Conservation (phyloP, 192 early-diverging fungal species). For the Coemansia sp. region DNA sequence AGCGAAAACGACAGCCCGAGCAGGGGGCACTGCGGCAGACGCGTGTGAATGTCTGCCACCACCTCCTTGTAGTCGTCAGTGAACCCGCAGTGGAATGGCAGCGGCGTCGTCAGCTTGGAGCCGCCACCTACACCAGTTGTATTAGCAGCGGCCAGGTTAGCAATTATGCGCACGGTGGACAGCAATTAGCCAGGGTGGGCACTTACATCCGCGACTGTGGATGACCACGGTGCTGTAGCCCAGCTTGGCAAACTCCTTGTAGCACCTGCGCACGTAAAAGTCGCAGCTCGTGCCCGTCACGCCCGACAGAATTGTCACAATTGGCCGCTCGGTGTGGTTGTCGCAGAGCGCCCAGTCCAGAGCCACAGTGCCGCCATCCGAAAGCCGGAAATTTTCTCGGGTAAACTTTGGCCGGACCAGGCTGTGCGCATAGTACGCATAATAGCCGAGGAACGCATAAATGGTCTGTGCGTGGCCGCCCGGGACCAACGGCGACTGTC, state of each 20-base stretch:
- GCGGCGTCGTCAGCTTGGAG: conserved; percentile 65
- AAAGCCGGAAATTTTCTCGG: conserved; percentile 61
- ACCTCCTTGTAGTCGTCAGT: conserved; percentile 70
- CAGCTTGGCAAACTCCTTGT: conserved; percentile 57
- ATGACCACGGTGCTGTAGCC: conserved; percentile 76
- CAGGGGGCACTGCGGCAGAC: conserved; percentile 62
- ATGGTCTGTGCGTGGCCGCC: conserved; percentile 78
- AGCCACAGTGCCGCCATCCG: conserved; percentile 81
- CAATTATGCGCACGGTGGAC: neutral
- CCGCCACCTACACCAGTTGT: conserved; percentile 51
- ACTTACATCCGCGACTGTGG: conserved; percentile 83
- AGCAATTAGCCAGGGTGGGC: neutral
- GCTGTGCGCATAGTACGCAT: conserved; percentile 52
- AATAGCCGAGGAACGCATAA: conserved; percentile 40
- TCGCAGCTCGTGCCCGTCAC: conserved; percentile 91
- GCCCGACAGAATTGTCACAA: conserved; percentile 80
- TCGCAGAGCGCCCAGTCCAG: conserved; percentile 79
- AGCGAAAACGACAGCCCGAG: conserved; percentile 86
- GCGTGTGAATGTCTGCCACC: conserved; percentile 28
- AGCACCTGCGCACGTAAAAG: conserved; percentile 77
- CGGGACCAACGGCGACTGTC: conserved; percentile 67
- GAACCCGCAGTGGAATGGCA: conserved; percentile 76
- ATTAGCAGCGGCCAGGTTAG: too few relatives aligned
- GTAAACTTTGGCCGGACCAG: conserved; percentile 23
- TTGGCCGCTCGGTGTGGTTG: conserved; percentile 58